phyloP scores from a whole-genome alignment of 805 yeast genomes.

The Cyberlindnera xylosilytica region DNA sequence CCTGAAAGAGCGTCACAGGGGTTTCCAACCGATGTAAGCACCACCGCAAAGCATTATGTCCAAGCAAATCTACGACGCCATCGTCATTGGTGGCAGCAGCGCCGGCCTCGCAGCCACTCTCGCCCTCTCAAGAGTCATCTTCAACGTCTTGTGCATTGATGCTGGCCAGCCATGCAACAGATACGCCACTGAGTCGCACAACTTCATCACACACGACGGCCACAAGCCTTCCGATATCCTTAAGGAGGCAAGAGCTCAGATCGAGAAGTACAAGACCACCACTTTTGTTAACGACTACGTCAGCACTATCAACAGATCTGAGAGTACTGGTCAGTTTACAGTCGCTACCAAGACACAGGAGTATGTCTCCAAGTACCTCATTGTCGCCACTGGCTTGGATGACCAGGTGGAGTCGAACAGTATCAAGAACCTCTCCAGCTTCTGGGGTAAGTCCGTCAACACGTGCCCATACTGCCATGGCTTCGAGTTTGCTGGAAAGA shows the following conservation, averaged over 20 bases:
- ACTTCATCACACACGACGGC: constrained; percentile 17
- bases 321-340: neutral
- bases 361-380: constrained; percentile 4
- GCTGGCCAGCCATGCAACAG: constrained; percentile 18
- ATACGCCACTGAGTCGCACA: constrained; percentile 17
- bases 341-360: neutral
- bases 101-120: constrained; percentile 19
- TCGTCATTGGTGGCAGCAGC: constrained; percentile 18
- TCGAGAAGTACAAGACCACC: constrained; percentile 5
- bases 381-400: constrained; percentile 18
- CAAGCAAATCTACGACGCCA: constrained; percentile 10
- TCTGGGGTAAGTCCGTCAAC: constrained; percentile 19
- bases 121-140: constrained; percentile 11
- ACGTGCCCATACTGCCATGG: constrained; percentile 16
- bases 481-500: constrained; percentile 10
- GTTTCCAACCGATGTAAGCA: too few relatives aligned
- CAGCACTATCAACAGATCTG: neutral
- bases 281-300: constrained; percentile 9
- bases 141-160: constrained; percentile 16
- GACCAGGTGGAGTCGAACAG: constrained; percentile 10
- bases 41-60: too few relatives aligned
- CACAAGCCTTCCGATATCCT: constrained; percentile 8
- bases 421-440: constrained; percentile 12
- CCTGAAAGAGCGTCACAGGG: too few relatives aligned
- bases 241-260: constrained; percentile 4